phyloP scores from a whole-genome alignment of 495 filamentous ascomycete species.

The Tuber borchii region DNA sequence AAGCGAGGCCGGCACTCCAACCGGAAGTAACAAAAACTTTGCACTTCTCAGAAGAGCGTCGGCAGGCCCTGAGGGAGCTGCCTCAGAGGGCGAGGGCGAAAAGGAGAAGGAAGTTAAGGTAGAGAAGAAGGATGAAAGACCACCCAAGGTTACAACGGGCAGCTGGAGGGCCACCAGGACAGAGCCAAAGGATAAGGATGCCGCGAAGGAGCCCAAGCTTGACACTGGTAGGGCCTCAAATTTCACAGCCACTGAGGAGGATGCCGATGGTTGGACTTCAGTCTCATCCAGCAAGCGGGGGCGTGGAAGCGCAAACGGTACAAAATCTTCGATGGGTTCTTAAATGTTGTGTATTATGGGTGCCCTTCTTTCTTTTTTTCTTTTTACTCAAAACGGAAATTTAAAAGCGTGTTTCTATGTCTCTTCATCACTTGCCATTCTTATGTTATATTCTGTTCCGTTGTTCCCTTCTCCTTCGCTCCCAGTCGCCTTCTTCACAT shows the following conservation, averaged over 20 bases:
- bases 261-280: constrained; percentile 33
- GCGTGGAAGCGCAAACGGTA: constrained; percentile 17
- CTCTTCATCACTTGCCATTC: not conserved
- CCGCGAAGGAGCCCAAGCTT: constrained; percentile 16
- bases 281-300: constrained; percentile 30
- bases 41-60: constrained; percentile 32
- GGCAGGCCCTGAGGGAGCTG: constrained; percentile 18
- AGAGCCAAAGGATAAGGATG: constrained; percentile 29
- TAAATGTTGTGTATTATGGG: constrained; percentile 20
- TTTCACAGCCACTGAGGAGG: constrained; percentile 25
- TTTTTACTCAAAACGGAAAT: constrained; percentile 16
- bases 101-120: constrained; percentile 18
- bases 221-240: constrained; percentile 19
- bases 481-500: constrained; percentile 16
- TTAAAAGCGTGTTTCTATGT: constrained; percentile 6
- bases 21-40: constrained; percentile 26
- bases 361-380: constrained; percentile 13
- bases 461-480: not conserved
- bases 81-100: constrained; percentile 19
- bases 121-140: constrained; percentile 8
- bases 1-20: constrained; percentile 28
- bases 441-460: not conserved
- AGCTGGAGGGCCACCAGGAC: constrained; percentile 24
- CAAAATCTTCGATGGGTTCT: constrained; percentile 16
- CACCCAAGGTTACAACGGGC: constrained; percentile 9